Base-by-base conservation (phyloP, 495 filamentous ascomycete genomes). In the Aspergillus funiculosus region DNA sequence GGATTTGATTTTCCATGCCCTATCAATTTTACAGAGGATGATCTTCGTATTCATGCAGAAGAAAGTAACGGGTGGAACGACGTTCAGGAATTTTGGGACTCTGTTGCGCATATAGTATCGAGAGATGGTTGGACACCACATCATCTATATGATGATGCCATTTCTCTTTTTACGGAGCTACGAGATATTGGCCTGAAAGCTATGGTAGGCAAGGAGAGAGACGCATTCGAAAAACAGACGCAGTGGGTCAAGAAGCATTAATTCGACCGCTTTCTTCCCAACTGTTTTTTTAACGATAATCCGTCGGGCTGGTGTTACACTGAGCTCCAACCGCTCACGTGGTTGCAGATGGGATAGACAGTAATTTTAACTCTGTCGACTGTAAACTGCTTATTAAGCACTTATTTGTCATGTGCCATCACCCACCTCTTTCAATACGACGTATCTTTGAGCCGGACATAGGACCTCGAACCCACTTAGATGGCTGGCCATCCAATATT, bases 61-160 rank as follows among this genome's bases (percentile, higher is more conserved):
- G 56, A 62, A 38, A 51, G 58, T 29, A 43, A 59, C 2, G 51
- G 57, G 25, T 63, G 51, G 51, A 53, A 62, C 26, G 50, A 57
- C 19, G 49, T 60, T 2, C 56, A 56, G 41, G 52, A 58, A 6
- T 57, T 62, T 15, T 59, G 45, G 48, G 34, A 58, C 15, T 39
- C 56, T 14, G 21, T 62, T 43, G 21, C 44, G 38, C 11, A 35
- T 46, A 43, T 52, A 19, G 24, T 56, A 14, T 48, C 59, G 43
- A 19, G 53, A 32, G 46, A 63, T 50, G 38, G 62, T 40, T 61
- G 57, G 55, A 54, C 51, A 3, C 25, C 48, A 11, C 17, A 46
- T n/a, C 13, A 58, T 31, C 34, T 39, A 15, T 52, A 54, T 37
- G 19, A 49, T 37, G 48, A 52, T 50, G 51, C 51, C 20, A 13